Evolutionary conservation across 2,329 filamentous ascomycete genomes (phyloP), one percentile per base, ranked within the genome.

Genomic region (Thielaviopsis populi): DNA sequence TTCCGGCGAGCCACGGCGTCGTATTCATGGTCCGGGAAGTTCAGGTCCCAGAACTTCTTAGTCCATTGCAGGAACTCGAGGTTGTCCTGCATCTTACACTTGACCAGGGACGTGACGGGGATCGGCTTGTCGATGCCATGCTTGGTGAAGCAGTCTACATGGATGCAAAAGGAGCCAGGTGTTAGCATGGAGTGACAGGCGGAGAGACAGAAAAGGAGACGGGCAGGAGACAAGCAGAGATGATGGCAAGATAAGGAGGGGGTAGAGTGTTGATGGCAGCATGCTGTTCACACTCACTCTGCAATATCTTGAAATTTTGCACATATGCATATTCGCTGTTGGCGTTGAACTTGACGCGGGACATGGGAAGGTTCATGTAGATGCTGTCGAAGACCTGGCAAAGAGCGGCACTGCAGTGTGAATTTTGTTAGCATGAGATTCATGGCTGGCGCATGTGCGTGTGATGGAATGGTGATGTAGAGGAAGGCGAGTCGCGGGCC

Each of bases 11-110:
- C 80, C 30, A 95, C 82, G 11, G 94, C 90, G 73, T 99, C 94
- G 78, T 99, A 99, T 68, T 97, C 94, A 71, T 94, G 91, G 66
- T 94, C 94, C 7, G 94, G 94, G 76, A 89, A 99, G 80, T 96
- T 91, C 73, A 96, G 89, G 72, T 99, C 94, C 94, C 94, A 99
- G 79, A 91, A 96, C 70, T 83, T 81, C 83, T 99, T 99, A 66
- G 86, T 86, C 88, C 91, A 99, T 78, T 99, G 94, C 67, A 99
- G 80, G 75, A 99, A 99, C 73, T 97, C 94, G 70, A 99, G 88
- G 79, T 99, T 99, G 76, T 99, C 94, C 81, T 99, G 94, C 92
- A 99, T 99, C 80, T 96, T 96, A 81, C 94, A 99, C 76, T 97
- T 99, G 71, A 94, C 84, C 66, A 99, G 85, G 65, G 82, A 80